Base-by-base conservation (phyloP, 805 yeast species). In the Lachancea mirantina region DNA sequence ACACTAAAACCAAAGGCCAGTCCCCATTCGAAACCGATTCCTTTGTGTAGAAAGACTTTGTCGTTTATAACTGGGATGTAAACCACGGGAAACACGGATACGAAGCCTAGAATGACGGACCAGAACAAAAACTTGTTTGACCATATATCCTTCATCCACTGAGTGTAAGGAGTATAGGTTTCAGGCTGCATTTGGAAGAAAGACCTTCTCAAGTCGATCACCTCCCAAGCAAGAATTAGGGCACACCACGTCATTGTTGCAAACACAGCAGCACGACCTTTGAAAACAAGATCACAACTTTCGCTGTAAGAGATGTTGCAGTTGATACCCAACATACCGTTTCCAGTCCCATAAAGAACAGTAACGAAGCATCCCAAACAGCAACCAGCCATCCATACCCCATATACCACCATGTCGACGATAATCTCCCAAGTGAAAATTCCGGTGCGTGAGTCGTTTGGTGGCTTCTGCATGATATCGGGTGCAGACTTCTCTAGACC, bases 401-500 rank as follows among this genome's bases (percentile, higher is more conserved):
- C 95, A 48, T 81, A 84, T 8, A 64, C 73, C 32, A 75, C 43
- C 78, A 79, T 79, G 52, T 84, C 95, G 32, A 67, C 43, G 25
- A 84, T 58, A 19, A 89, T 76, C 15, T 70, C 68, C 34, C 63
- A 59, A 3, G 96, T 85, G 46, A 92, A 67, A 32, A 92, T 89
- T 50, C 80, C 79, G 38, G 85, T 95, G 41, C 72, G 71, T 45
- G 96, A 75, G 31, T 77, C 72, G 59, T 97, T 76, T 30, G 98
- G 98, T 14, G 96, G 96, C 57, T 83, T 83, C 41, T 73, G 77
- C 96, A 89, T 88, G 27, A 89, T 92, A 54, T 82, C 94, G 38
- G 83, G 85, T 47, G 88, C 96, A 14, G 92, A 96, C 4, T 95
- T 92, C 61, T 89, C 98, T 23, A 92, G 94, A 40, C 98, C 98